phyloP scores from a whole-genome alignment of 2,329 filamentous ascomycete species.

The Arthrinium puccinioides region DNA sequence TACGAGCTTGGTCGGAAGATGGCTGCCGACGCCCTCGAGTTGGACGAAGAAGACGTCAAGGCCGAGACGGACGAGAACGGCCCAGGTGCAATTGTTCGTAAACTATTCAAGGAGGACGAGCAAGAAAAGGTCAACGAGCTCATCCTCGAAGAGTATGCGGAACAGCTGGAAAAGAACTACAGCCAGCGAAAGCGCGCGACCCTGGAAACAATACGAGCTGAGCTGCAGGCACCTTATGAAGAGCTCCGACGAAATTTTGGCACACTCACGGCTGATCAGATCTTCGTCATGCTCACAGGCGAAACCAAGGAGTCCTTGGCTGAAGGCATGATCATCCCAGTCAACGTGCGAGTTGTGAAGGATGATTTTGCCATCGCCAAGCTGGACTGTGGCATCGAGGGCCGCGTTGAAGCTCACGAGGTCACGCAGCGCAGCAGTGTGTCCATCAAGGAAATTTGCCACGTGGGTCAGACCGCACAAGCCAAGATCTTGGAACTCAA shows the following conservation, averaged over 20 bases:
- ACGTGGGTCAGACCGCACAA: conserved; percentile 74
- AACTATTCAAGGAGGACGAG: conserved; percentile 89
- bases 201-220: conserved; percentile 89
- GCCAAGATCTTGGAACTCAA: conserved; percentile 86
- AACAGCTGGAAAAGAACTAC: conserved; percentile 88
- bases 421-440: conserved; percentile 61
- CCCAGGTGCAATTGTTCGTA: conserved; percentile 81
- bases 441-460: conserved; percentile 66
- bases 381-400: conserved; percentile 91
- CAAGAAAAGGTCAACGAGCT: conserved; percentile 95
- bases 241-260: conserved; percentile 80
- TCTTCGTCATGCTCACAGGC: conserved; percentile 95
- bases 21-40: conserved; percentile 90
- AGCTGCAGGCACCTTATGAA: conserved; percentile 88
- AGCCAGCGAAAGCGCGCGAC: conserved; percentile 93
- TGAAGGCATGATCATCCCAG: conserved; percentile 87
- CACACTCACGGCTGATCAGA: conserved; percentile 62
- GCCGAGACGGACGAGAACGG: conserved; percentile 88
- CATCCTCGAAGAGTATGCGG: conserved; percentile 92
- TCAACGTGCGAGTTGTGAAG: conserved; percentile 80
- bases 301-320: conserved; percentile 79
- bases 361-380: conserved; percentile 90
- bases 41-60: conserved; percentile 97
- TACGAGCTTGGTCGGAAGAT: conserved; percentile 98
- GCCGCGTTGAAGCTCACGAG: conserved; percentile 75